phyloP scores from a whole-genome alignment of 495 filamentous ascomycete genomes.

The Mycothermus thermophilus region DNA sequence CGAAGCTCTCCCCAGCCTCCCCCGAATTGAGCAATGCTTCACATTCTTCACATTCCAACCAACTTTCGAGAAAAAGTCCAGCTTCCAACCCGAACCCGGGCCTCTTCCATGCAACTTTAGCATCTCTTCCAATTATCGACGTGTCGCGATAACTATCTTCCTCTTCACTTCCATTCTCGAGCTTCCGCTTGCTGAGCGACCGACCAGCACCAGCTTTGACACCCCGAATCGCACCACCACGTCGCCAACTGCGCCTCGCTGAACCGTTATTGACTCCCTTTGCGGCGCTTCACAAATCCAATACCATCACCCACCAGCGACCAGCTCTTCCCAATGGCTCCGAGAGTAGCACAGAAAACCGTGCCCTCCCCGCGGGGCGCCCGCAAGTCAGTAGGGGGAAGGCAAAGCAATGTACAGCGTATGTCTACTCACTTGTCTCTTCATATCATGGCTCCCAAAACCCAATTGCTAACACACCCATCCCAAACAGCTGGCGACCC shows the following conservation, averaged over 20 bases:
- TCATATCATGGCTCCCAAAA: background rate
- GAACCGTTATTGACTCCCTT: too few species aligned
- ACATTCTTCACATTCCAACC: conserved; percentile 4
- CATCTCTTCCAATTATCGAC: conserved; percentile 1
- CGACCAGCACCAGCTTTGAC: too few species aligned
- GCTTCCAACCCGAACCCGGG: background rate
- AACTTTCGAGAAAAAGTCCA: background rate
- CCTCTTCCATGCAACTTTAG: background rate
- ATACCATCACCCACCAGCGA: too few species aligned
- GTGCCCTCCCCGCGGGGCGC: background rate
- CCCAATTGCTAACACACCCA: background rate
- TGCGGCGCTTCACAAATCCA: too few species aligned
- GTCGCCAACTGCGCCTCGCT: too few species aligned
- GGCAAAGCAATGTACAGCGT: conserved; percentile 17
- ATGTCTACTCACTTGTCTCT: conserved; percentile 1
- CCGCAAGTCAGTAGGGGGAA: background rate
- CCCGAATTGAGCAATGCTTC: conserved; percentile 3
- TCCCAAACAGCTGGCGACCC: conserved; percentile 53
- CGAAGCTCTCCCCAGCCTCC: conserved; percentile 5
- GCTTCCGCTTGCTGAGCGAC: too few species aligned
- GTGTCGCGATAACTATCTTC: background rate
- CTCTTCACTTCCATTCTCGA: conserved; percentile 1
- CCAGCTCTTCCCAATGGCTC: too few species aligned
- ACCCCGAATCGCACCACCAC: too few species aligned
- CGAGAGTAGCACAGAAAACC: background rate